A percentile compares a stretch with the other conserved stretches of the same genome.
phyloP scores from a whole-genome alignment of 805 yeast genomes.

The Torulaspora microellipsoides region DNA sequence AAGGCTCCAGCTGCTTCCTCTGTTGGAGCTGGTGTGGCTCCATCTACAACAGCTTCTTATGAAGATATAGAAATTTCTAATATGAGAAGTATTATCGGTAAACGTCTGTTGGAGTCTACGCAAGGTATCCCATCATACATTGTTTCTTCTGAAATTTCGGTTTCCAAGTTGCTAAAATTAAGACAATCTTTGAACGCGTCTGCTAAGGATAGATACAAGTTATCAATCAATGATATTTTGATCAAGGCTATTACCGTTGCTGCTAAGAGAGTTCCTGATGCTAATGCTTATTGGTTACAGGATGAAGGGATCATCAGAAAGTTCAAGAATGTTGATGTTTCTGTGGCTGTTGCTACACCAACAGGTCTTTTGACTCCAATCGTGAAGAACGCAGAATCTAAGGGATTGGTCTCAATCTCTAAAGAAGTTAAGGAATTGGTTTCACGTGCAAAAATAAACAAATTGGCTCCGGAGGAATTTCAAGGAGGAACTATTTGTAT shows the following conservation, averaged over 20 bases:
- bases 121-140: constrained; percentile 87
- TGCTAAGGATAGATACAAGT: constrained; percentile 80
- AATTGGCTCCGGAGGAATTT: constrained; percentile 92
- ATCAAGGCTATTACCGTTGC: constrained; percentile 94
- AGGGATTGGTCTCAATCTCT: constrained; percentile 83
- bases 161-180: constrained; percentile 83
- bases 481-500: constrained; percentile 99
- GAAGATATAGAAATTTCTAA: constrained; percentile 80
- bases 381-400: constrained; percentile 78
- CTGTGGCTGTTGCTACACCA: constrained; percentile 98
- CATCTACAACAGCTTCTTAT: constrained; percentile 52
- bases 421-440: constrained; percentile 85
- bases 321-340: constrained; percentile 87
- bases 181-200: constrained; percentile 84
- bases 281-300: constrained; percentile 90
- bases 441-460: constrained; percentile 91
- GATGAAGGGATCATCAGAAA: constrained; percentile 86
- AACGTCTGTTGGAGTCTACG: constrained; percentile 82
- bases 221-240: constrained; percentile 90
- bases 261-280: constrained; percentile 84
- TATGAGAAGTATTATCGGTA: constrained; percentile 93
- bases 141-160: constrained; percentile 82
- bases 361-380: constrained; percentile 96
- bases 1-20: constrained; percentile 33
- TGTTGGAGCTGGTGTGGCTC: constrained; percentile 40